Evolutionary conservation across 108 stramenopile genomes (phyloP).

Genomic region (Stephanodiscus minutulus): DNA sequence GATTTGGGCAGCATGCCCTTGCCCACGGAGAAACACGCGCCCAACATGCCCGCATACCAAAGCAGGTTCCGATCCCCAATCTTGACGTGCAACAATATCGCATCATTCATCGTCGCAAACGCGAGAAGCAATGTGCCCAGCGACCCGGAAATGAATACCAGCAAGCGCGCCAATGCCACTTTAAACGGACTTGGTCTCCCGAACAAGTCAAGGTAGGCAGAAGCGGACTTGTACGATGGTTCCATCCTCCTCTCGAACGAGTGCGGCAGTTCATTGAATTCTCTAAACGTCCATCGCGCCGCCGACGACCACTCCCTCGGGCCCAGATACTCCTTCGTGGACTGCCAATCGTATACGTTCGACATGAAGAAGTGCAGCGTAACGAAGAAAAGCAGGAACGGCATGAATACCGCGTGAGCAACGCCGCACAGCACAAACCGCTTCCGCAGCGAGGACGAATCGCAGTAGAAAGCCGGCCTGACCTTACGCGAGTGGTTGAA

Average conservation of each 20-base stretch:
- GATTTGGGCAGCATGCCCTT: slow-evolving; percentile 71
- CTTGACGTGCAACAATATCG: slow-evolving; percentile 91
- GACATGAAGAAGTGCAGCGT: slow-evolving; percentile 90
- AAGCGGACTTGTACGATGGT: slow-evolving; percentile 87
- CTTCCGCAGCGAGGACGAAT: slow-evolving; percentile 69
- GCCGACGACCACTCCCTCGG: slow-evolving; percentile 89
- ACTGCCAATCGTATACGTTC: slow-evolving; percentile 93
- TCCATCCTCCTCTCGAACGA: slow-evolving; percentile 82
- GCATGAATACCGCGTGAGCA: slow-evolving; percentile 88
- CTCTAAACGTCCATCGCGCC: slow-evolving; percentile 92
- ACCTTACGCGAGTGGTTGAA: slow-evolving; percentile 93
- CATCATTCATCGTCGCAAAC: slow-evolving; percentile 91
- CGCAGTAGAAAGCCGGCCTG: slow-evolving; percentile 85
- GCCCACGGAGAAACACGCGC: slow-evolving; percentile 82
- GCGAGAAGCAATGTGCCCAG: slow-evolving; percentile 89
- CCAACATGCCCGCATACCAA: slow-evolving; percentile 88
- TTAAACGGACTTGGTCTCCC: slow-evolving; percentile 70
- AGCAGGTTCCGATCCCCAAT: slow-evolving; percentile 90
- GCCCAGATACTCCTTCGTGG: slow-evolving; percentile 89
- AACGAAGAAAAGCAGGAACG: slow-evolving; percentile 94
- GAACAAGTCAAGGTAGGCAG: slow-evolving; percentile 85
- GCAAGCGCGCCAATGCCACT: slow-evolving; percentile 71
- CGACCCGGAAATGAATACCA: slow-evolving; percentile 93
- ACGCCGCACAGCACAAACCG: slow-evolving; percentile 88
- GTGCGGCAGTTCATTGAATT: slow-evolving; percentile 97